Base-by-base conservation (phyloP, 192 early-diverging fungal species). In the Gigaspora rosea region DNA sequence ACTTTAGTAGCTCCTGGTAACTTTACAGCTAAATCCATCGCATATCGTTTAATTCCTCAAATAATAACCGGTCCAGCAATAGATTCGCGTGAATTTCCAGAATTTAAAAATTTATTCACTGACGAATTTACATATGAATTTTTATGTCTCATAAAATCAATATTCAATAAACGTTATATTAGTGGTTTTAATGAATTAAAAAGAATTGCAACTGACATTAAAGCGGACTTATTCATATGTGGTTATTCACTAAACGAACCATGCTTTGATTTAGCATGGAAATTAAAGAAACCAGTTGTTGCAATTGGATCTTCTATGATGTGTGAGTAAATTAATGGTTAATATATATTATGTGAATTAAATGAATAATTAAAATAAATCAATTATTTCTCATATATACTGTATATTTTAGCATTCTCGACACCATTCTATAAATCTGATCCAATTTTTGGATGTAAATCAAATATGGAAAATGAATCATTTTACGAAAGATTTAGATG, bases 281-380 rank as follows among this genome's bases (percentile, higher is more conserved):
- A 35, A 73, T 41, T 73, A 54, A 73, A 73, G 0, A 73, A 73
- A 48, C 71, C 71, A 9, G n/a, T 73, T 22, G 71, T 73, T 46
- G 12, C 18, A 8, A 41, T 67, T 33, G 22, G 59, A 22, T 8
- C 10, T 32, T 15, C 18, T 20, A 5, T 61, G 27, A 61, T 8
- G 5, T 8, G 59, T 61, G 20, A 61, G 20, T 61, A 32, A 20
- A 27, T 27, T 61, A 61, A 27, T 61, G 20, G 8, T 61, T 61
- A 27, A 27, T 27, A 27, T 27, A 41, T 27, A 27, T 61, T 16
- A 18, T 56, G 4, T 41, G 4, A 66, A 27, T 27, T 27, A 27
- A 27, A 0, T 27, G n/a, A n/a, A n/a, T n/a, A n/a, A n/a, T n/a
- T n/a, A n/a, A n/a, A 27, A 27, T 27, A 27, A 35, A 46, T 71